phyloP scores from a whole-genome alignment of 805 yeast genomes.

The Grigorovia yakushimaensis region DNA sequence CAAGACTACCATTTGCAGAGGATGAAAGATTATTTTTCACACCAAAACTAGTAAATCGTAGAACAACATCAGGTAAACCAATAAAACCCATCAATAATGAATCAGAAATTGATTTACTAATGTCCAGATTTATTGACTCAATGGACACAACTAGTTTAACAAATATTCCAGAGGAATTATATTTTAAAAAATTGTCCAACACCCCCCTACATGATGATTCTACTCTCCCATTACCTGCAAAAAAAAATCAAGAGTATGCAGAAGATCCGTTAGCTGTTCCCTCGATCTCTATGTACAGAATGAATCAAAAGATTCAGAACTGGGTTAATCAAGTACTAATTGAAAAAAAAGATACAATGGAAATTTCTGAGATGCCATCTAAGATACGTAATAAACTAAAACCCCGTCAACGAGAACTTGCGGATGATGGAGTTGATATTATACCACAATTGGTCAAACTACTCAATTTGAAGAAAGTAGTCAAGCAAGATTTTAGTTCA shows the following conservation, averaged over 20 bases:
- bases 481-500: background rate
- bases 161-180: slow-evolving; percentile 11
- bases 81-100: slow-evolving; percentile 26
- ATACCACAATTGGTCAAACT: background rate
- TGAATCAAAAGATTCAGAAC: slow-evolving; percentile 19
- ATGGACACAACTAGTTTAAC: slow-evolving; percentile 34
- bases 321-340: slow-evolving; percentile 15
- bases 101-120: slow-evolving; percentile 28
- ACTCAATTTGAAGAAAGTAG: background rate
- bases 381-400: background rate
- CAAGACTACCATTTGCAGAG: slow-evolving; percentile 61
- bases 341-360: background rate
- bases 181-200: slow-evolving; percentile 11
- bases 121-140: slow-evolving; percentile 36
- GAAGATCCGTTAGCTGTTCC: slow-evolving; percentile 19
- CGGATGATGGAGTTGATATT: background rate
- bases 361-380: background rate
- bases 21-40: slow-evolving; percentile 60
- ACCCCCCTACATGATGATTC: slow-evolving; percentile 1
- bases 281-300: slow-evolving; percentile 26
- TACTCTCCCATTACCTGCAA: slow-evolving; percentile 17
- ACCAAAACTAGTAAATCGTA: slow-evolving; percentile 30
- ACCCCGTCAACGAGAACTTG: background rate
- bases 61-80: slow-evolving; percentile 26
- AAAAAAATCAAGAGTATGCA: background rate